These are phyloP conservation scores for Mortierella sp. DNA, from an alignment of 371 early-diverging fungal genomes.

Conservation along the genomic window DNA sequence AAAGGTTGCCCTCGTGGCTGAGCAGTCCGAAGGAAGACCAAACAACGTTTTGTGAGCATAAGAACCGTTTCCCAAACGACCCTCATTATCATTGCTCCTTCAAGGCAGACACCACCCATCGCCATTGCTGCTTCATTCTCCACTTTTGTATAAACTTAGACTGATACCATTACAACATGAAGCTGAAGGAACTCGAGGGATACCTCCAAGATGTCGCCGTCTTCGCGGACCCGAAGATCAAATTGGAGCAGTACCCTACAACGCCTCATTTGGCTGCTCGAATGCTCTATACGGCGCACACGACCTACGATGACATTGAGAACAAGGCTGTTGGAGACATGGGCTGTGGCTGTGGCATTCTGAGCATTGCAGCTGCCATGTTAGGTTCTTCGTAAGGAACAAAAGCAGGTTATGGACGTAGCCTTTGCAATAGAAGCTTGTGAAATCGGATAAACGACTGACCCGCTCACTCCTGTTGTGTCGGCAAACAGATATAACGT, in stretches of 20 bases:
- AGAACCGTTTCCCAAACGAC: no score
- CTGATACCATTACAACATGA: slow-evolving; percentile 61
- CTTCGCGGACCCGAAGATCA: slow-evolving; percentile 83
- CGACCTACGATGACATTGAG: slow-evolving; percentile 81
- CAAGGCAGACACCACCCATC: no score
- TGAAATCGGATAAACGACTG: no score
- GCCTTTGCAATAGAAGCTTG: not conserved
- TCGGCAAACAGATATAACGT: slow-evolving; percentile 61
- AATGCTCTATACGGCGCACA: slow-evolving; percentile 86
- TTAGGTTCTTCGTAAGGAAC: slow-evolving; percentile 43
- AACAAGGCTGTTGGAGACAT: slow-evolving; percentile 82
- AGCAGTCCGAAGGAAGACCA: not conserved
- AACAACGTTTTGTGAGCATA: not conserved
- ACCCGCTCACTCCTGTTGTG: no score
- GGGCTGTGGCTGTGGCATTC: slow-evolving; percentile 87
- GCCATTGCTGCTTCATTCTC: no score
- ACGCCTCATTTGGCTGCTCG: slow-evolving; percentile 86
- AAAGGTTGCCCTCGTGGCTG: slow-evolving; percentile 26
- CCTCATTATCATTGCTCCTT: no score
- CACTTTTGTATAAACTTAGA: not conserved
- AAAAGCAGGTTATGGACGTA: not conserved
- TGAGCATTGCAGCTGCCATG: slow-evolving; percentile 57
- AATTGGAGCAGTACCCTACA: slow-evolving; percentile 89
- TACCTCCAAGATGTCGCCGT: slow-evolving; percentile 77
- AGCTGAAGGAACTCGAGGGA: slow-evolving; percentile 81